These are phyloP conservation scores for Penicillium silybi DNA, from an alignment of 495 filamentous ascomycete genomes.

Conservation along the genomic window DNA sequence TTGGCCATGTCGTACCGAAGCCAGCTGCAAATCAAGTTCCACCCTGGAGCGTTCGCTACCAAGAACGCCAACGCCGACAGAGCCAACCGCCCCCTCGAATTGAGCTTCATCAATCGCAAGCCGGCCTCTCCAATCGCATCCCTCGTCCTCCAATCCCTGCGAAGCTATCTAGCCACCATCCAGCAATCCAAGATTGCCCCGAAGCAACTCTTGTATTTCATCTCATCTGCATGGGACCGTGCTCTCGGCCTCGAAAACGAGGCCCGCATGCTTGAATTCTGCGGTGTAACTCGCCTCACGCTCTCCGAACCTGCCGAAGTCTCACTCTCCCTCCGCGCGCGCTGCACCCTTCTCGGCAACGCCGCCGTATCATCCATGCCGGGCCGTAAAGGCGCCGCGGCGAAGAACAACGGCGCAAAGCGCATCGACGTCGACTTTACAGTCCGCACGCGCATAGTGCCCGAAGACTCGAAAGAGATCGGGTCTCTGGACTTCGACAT, in stretches of 20 bases:
- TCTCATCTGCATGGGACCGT: conserved; percentile 42
- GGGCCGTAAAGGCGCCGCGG: conserved; percentile 13
- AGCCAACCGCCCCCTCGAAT: conserved; percentile 25
- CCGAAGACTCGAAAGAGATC: conserved; percentile 14
- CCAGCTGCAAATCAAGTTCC: conserved; percentile 74
- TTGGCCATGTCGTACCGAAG: conserved; percentile 75
- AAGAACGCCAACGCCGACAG: conserved; percentile 15
- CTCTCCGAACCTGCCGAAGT: conserved; percentile 24
- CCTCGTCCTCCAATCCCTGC: conserved; percentile 38
- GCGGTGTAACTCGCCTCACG: conserved; percentile 42
- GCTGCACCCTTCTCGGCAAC: conserved; percentile 39
- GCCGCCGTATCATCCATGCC: conserved; percentile 11
- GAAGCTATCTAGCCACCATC: conserved; percentile 28
- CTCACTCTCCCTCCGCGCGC: conserved; percentile 33
- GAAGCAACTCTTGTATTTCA: conserved; percentile 35
- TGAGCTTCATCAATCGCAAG: conserved; percentile 20
- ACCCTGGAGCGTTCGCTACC: conserved; percentile 55
- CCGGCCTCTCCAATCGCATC: conserved; percentile 32
- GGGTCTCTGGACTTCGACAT: conserved; percentile 37
- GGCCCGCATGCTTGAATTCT: conserved; percentile 45
- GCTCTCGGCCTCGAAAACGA: conserved; percentile 40
- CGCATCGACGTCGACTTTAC: conserved; percentile 45
- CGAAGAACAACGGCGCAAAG: conserved; percentile 14
- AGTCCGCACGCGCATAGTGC: conserved; percentile 27
- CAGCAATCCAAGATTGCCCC: conserved; percentile 30